Evolutionary conservation across 73 alveolate species (phyloP).

Genomic region (Paramecium sonneborni): DNA sequence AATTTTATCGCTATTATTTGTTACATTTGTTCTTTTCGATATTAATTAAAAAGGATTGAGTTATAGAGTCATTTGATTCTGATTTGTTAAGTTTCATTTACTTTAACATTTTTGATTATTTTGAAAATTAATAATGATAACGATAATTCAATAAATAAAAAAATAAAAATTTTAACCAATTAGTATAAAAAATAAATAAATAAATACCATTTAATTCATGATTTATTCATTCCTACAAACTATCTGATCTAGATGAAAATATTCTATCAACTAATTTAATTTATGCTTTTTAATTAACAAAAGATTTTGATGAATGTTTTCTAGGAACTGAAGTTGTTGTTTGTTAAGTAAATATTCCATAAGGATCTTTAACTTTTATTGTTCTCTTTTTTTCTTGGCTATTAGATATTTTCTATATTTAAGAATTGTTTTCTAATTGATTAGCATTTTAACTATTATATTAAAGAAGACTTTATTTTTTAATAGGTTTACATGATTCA

Average conservation of each 20-base stretch:
- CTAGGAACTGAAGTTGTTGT: neutral
- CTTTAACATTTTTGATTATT: neutral
- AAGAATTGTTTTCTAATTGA: neutral
- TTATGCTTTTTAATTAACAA: neutral
- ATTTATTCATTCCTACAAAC: neutral
- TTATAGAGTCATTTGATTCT: neutral
- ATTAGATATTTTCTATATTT: neutral
- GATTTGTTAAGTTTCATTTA: neutral
- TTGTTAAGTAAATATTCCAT: constrained; percentile 10
- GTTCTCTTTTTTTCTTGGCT: constrained; percentile 21
- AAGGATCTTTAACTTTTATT: constrained; percentile 43
- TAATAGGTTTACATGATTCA: neutral
- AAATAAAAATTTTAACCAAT: neutral
- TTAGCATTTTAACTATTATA: neutral
- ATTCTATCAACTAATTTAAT: constrained; percentile 40
- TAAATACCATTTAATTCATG: neutral
- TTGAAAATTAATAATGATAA: constrained; percentile 12
- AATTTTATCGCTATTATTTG: neutral
- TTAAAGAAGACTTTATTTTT: neutral
- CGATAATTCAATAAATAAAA: neutral
- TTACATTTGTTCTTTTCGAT: constrained; percentile 22
- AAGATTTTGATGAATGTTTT: neutral
- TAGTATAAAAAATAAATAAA: neutral
- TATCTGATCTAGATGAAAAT: constrained; percentile 51
- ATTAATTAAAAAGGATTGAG: neutral